A percentile compares a stretch with the other conserved stretches of the same genome.
These are phyloP conservation scores for Yueomyces sinensis DNA, from an alignment of 805 yeast genomes.

Conservation along the genomic window DNA sequence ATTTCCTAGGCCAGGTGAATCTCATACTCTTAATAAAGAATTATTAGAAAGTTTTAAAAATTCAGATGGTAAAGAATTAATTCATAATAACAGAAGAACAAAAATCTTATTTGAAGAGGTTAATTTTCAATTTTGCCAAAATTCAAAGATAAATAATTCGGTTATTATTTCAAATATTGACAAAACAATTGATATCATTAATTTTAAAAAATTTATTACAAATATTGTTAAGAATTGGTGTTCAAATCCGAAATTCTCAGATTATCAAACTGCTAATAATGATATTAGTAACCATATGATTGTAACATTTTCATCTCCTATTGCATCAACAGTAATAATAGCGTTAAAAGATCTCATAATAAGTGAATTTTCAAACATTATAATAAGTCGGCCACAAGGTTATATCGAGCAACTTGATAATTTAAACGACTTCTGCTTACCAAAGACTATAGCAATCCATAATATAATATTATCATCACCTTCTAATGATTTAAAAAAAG, in stretches of 20 bases:
- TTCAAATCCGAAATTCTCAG: no score
- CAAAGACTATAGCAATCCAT: slow-evolving; percentile 10
- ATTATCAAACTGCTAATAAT: no score
- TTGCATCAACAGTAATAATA: slow-evolving; percentile 12
- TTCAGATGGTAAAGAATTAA: no score
- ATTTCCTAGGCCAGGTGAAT: slow-evolving; percentile 62
- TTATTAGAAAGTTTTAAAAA: slow-evolving; percentile 10
- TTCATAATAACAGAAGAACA: slow-evolving; percentile 14
- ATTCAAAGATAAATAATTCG: slow-evolving; percentile 1
- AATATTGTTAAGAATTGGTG: no score
- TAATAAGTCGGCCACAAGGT: slow-evolving; percentile 18
- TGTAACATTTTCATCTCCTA: neutral
- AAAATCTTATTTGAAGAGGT: slow-evolving; percentile 25
- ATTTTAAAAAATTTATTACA: no score
- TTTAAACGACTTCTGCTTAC: slow-evolving; percentile 9
- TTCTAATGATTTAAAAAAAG: neutral
- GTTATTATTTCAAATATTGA: neutral
- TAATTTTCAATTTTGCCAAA: slow-evolving; percentile 13
- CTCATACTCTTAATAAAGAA: slow-evolving; percentile 17
- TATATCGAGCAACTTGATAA: slow-evolving; percentile 12
- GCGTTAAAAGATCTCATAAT: slow-evolving; percentile 14
- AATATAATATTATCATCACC: slow-evolving; percentile 2
- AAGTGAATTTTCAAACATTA: slow-evolving; percentile 2
- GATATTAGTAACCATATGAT: neutral
- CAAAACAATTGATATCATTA: no score